Base-by-base conservation (phyloP, 352 stramenopile species). In the Phytopythium oedochilum region DNA sequence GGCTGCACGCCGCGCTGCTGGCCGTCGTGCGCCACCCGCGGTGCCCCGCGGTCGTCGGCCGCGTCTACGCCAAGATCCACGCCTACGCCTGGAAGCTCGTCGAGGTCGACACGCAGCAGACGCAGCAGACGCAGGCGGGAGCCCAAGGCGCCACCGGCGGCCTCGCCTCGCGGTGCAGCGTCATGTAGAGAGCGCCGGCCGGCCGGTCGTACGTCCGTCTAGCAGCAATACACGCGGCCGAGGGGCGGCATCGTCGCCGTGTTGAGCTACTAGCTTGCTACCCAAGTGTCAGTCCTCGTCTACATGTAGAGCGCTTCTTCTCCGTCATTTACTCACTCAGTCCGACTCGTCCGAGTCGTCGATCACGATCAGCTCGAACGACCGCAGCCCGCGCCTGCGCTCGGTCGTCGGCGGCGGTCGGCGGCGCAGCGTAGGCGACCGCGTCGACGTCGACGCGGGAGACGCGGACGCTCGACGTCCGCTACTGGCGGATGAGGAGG, bases 341-440 rank as follows among this genome's bases (percentile, higher is more conserved):
- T 20, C 17, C 17, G 18, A 26, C 29, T 53, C 66, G 46, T 81
- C 69, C 35, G 70, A 67, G 36, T 73, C 73, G 45, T 86, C 75
- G 52, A 92, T 92, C 56, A 90, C 80, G 53, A 90, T 92, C 50
- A 92, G 70, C 29, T 92, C 78, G 77, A 76, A 92, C 36, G 77
- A 47, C 6, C 61, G 64, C 18, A 66, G 63, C 53, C 65, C 39
- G 34, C 64, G 59, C 47, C 82, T 73, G 36, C 18, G 44, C 26
- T 57, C 23, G 1, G 28, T 34, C 29, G 35, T 34, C 11, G 23
- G 40, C 5, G 26, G 32, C 18, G 44, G 22, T 22, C 8, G 18
- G 22, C 12, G 20, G 17, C 42, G 42, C 42, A 45, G 39, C 6
- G n/a, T 45, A n/a, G 23, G 11, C 1, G 40, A 25, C 10, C 40